Evolutionary conservation across 192 early-diverging fungal species (phyloP).

Genomic region (Linderina pennispora): DNA sequence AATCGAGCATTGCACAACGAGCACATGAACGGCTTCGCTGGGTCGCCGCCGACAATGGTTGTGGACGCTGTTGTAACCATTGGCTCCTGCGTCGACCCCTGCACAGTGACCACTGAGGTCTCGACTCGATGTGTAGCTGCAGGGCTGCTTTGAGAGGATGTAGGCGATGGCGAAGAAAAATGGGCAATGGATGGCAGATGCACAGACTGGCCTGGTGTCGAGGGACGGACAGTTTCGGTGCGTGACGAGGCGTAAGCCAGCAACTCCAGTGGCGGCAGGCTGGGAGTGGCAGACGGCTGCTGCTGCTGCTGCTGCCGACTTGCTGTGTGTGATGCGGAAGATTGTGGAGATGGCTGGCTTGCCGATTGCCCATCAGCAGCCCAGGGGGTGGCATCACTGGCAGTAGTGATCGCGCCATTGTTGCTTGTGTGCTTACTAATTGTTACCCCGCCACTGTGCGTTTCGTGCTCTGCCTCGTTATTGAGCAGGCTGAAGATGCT

Average conservation of each 20-base stretch:
- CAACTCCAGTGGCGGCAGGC: conserved; percentile 22
- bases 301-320: not conserved
- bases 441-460: no score
- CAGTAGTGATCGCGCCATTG: no score
- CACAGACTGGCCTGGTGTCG: no score
- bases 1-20: conserved; percentile 53
- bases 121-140: not conserved
- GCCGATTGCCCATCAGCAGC: no score
- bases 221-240: no score
- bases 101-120: not conserved
- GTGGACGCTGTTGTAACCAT: not conserved
- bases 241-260: conserved; percentile 25
- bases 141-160: not conserved
- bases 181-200: no score
- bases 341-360: no score
- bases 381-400: no score
- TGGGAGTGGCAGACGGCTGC: not conserved
- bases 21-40: conserved; percentile 43
- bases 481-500: not conserved
- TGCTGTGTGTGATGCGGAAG: no score
- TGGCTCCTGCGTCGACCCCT: not conserved
- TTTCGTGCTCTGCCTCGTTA: no score
- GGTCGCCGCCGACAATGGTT: conserved; percentile 23
- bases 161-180: not conserved
- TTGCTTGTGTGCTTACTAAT: no score